Conservation (phyloP, 148 eudicot species). For the Silene conica region DNA sequence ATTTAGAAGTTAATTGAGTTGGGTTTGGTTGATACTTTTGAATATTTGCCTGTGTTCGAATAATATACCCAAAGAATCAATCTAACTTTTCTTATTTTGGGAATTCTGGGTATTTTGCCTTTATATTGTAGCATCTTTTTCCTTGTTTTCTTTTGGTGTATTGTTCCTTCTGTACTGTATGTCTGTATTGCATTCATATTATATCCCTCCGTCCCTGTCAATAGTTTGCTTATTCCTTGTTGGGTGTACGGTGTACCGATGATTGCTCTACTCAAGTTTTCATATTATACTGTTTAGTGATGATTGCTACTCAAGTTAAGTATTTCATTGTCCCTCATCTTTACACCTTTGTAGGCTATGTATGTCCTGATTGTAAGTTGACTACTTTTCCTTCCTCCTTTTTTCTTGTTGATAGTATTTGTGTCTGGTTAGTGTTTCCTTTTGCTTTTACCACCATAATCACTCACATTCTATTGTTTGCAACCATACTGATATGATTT, state of each 20-base stretch:
- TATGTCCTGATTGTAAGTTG: neutral
- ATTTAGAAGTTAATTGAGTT: conserved; percentile 4
- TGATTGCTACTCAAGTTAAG: conserved; percentile 33
- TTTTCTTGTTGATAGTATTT: neutral
- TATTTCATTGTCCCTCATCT: conserved; percentile 23
- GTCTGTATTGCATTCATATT: conserved; percentile 14
- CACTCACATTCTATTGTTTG: neutral
- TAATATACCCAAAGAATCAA: conserved; percentile 19
- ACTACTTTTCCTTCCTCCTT: neutral
- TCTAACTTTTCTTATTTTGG: conserved; percentile 22
- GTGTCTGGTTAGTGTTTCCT: neutral
- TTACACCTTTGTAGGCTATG: neutral
- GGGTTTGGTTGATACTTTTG: conserved; percentile 8
- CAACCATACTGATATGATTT: too few species aligned
- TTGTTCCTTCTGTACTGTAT: conserved; percentile 22
- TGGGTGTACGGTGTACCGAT: too few species aligned
- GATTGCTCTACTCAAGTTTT: neutral
- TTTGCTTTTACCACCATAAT: neutral
- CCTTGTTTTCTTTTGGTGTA: conserved; percentile 8
- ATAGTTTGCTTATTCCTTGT: too few species aligned
- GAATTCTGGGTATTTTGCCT: conserved; percentile 19
- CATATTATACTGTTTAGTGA: conserved; percentile 22
- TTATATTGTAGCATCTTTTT: neutral
- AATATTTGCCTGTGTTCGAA: conserved; percentile 14
- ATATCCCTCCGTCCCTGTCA: too few species aligned